A percentile compares a stretch with the other conserved stretches of the same genome.
phyloP scores from a whole-genome alignment of 768 basidiomycete species.

The Erythrobasidium yunnanense region DNA sequence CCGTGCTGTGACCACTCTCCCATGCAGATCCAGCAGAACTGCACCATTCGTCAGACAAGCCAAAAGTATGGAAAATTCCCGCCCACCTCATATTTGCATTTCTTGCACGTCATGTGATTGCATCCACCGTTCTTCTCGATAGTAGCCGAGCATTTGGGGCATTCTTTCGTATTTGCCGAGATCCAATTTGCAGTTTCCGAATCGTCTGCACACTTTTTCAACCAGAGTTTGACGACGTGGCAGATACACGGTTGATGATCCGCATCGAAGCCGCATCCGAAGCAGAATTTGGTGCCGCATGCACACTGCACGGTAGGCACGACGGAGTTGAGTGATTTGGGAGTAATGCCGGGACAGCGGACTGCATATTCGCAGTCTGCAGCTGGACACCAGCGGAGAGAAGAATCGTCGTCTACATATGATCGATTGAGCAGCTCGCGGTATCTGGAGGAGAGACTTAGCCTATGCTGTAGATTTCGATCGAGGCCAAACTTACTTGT shows the following conservation, averaged over 20 bases:
- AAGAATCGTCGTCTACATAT: conserved; percentile 71
- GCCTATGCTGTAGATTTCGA: too few relatives aligned
- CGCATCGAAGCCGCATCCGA: conserved; percentile 76
- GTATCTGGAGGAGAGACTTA: conserved; percentile 54
- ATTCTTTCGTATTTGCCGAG: conserved; percentile 99
- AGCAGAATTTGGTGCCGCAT: conserved; percentile 75
- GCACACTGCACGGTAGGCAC: conserved; percentile 85
- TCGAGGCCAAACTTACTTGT: conserved; percentile 45
- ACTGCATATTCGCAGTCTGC: conserved; percentile 91
- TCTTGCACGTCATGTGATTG: conserved; percentile 99
- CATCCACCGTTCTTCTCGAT: conserved; percentile 99
- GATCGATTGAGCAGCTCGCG: conserved; percentile 77
- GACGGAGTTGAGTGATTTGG: conserved; percentile 60
- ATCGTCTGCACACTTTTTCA: conserved; percentile 94
- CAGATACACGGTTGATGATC: conserved; percentile 91
- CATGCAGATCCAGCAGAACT: conserved; percentile 99
- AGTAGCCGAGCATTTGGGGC: conserved; percentile 85
- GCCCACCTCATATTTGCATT: conserved; percentile 77
- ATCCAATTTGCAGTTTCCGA: conserved; percentile 99
- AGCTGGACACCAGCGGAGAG: conserved; percentile 87
- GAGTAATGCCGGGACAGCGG: conserved; percentile 69
- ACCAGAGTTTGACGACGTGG: conserved; percentile 76
- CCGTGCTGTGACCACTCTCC: conserved; percentile 97
- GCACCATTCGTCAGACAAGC: conserved; percentile 33
- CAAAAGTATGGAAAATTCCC: background rate